A percentile compares a stretch with the other conserved stretches of the same genome.
Evolutionary conservation across 805 yeast species (phyloP).

Genomic region (Kurtzmaniella fragi): DNA sequence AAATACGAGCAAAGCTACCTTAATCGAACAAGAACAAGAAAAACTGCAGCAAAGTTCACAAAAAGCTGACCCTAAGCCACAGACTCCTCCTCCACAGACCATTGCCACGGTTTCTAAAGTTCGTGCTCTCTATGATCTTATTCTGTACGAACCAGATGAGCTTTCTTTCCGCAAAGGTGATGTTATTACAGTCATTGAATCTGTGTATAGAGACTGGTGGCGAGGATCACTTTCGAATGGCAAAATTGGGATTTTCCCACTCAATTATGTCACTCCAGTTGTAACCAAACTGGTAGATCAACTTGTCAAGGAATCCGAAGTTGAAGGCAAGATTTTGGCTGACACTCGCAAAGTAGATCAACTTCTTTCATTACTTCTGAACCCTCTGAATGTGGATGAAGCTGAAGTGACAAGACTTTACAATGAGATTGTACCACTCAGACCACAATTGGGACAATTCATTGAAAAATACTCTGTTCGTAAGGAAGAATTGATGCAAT

Average conservation of each 20-base stretch:
- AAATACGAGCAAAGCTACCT: slow-evolving; percentile 14
- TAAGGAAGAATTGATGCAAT: slow-evolving; percentile 68
- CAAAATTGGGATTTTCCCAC: slow-evolving; percentile 81
- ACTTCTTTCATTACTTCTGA: slow-evolving; percentile 49
- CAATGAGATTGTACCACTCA: slow-evolving; percentile 64
- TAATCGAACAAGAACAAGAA: slow-evolving; percentile 17
- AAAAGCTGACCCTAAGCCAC: slow-evolving; percentile 9
- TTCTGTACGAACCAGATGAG: slow-evolving; percentile 79
- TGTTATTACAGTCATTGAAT: slow-evolving; percentile 78
- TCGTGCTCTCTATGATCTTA: slow-evolving; percentile 77
- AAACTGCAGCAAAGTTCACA: slow-evolving; percentile 14
- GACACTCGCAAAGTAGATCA: slow-evolving; percentile 59
- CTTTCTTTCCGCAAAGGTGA: slow-evolving; percentile 85
- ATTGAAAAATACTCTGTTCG: slow-evolving; percentile 75
- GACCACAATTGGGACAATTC: slow-evolving; percentile 68
- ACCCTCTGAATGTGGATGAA: slow-evolving; percentile 39
- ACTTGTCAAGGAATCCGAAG: slow-evolving; percentile 41
- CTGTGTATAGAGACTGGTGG: slow-evolving; percentile 94
- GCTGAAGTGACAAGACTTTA: slow-evolving; percentile 69
- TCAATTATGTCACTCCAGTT: slow-evolving; percentile 82
- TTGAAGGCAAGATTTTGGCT: slow-evolving; percentile 52
- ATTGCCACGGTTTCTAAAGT: slow-evolving; percentile 58
- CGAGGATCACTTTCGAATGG: slow-evolving; percentile 77
- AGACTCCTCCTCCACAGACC: slow-evolving; percentile 17
- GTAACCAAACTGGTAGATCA: slow-evolving; percentile 63